Conservation (phyloP, 805 yeast species). For the Pichia nakasei region DNA sequence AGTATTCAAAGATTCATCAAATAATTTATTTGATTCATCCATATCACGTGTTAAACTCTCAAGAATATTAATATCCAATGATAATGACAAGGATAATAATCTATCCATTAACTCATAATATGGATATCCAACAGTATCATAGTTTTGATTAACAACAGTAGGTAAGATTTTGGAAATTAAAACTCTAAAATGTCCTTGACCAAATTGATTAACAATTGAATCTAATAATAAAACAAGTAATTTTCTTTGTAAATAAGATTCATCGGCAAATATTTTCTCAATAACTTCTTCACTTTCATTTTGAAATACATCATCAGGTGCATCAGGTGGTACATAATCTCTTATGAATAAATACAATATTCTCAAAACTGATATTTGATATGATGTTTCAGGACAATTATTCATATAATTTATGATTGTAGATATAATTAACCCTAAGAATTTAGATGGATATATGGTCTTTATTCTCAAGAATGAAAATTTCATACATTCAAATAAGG, state of each 20-base stretch:
- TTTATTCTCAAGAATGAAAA: conserved; percentile 51
- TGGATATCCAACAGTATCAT: background rate
- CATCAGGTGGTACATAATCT: conserved; percentile 42
- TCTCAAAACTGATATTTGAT: conserved; percentile 36
- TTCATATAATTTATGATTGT: conserved; percentile 47
- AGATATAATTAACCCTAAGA: conserved; percentile 58
- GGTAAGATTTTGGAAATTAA: conserved; percentile 1
- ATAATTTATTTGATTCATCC: conserved; percentile 33
- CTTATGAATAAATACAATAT: conserved; percentile 57
- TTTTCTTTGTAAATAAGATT: conserved; percentile 53
- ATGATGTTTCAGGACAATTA: conserved; percentile 28
- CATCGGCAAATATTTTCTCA: conserved; percentile 39
- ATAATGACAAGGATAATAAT: conserved; percentile 37
- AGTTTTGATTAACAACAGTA: background rate
- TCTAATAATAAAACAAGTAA: conserved; percentile 50
- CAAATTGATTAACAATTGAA: conserved; percentile 32
- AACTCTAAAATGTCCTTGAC: background rate
- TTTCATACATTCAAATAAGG: conserved; percentile 55
- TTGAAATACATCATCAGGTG: conserved; percentile 28
- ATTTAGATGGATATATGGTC: conserved; percentile 73
- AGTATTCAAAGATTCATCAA: conserved; percentile 22
- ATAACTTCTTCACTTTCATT: conserved; percentile 29
- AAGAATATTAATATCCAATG: conserved; percentile 60
- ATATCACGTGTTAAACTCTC: conserved; percentile 29
- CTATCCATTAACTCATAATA: conserved; percentile 18